Conservation (phyloP, 352 stramenopile genomes). For the Achlya hypogyna region DNA sequence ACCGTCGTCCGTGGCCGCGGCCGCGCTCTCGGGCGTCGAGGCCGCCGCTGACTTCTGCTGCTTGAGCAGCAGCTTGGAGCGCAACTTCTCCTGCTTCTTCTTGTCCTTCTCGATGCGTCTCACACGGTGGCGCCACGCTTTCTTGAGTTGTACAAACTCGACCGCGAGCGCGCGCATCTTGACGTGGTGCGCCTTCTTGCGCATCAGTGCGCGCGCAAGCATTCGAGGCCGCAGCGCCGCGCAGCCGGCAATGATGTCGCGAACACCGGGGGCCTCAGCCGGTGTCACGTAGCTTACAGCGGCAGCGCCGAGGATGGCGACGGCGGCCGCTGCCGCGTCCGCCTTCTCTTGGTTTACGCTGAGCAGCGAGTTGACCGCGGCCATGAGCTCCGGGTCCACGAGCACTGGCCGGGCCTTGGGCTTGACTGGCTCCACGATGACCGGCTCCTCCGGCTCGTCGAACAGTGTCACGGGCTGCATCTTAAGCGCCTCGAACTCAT, state of each 20-base stretch:
- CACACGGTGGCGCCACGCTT: constrained; percentile 69
- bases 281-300: constrained; percentile 43
- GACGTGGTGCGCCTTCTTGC: constrained; percentile 58
- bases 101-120: constrained; percentile 83
- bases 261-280: constrained; percentile 67
- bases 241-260: constrained; percentile 51
- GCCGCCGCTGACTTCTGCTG: constrained; percentile 46
- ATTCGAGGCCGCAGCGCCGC: constrained; percentile 40
- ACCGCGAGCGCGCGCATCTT: constrained; percentile 57
- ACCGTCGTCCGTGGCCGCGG: constrained; percentile 24
- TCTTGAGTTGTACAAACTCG: constrained; percentile 76
- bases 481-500: background rate
- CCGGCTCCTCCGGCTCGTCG: background rate
- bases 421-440: background rate
- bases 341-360: constrained; percentile 35
- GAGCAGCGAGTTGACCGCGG: constrained; percentile 30
- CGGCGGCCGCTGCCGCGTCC: background rate
- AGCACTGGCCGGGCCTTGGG: constrained; percentile 11
- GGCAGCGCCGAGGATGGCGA: constrained; percentile 10
- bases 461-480: background rate
- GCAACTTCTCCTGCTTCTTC: constrained; percentile 75
- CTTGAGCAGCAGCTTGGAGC: constrained; percentile 41
- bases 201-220: constrained; percentile 45
- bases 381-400: constrained; percentile 17
- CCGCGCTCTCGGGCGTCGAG: constrained; percentile 23